These are phyloP conservation scores for Chenopodium suecicum DNA, from an alignment of 148 eudicot species.

Conservation along the genomic window DNA sequence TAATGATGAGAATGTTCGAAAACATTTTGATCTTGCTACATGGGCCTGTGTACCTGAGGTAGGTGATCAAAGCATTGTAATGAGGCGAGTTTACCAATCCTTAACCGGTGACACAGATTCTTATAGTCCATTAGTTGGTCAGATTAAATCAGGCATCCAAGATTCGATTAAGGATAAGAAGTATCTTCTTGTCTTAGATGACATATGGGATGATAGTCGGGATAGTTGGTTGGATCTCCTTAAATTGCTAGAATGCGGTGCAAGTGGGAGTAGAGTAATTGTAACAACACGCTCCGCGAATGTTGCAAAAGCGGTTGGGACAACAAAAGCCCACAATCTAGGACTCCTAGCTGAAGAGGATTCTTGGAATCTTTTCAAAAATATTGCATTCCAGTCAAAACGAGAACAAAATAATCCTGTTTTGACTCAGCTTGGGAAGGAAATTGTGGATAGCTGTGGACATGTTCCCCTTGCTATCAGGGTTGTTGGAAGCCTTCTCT, in stretches of 20 bases:
- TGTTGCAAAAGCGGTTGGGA: not conserved
- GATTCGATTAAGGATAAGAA: not conserved
- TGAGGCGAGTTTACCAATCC: not conserved
- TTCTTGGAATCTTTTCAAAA: constrained; percentile 16
- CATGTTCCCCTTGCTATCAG: constrained; percentile 3
- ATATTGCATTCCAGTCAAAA: not conserved
- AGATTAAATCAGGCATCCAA: not conserved
- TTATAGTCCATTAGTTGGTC: not conserved
- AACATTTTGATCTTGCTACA: not conserved
- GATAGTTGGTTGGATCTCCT: constrained; percentile 1
- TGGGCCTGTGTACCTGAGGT: constrained; percentile 16
- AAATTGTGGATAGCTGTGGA: not conserved
- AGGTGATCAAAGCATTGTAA: not conserved
- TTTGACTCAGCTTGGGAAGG: not conserved
- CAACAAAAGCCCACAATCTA: not conserved
- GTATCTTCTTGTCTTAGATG: constrained; percentile 22
- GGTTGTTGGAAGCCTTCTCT: not conserved
- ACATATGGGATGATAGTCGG: constrained; percentile 18
- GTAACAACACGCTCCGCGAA: constrained; percentile 14
- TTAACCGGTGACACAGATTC: not conserved
- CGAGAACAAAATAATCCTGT: not conserved
- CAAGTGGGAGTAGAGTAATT: constrained; percentile 13
- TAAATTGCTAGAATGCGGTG: constrained; percentile 5
- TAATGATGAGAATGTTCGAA: constrained; percentile 5
- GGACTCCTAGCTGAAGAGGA: not conserved